Evolutionary conservation across 2,329 filamentous ascomycete genomes (phyloP).

Genomic region (Hypoxylon sp.): DNA sequence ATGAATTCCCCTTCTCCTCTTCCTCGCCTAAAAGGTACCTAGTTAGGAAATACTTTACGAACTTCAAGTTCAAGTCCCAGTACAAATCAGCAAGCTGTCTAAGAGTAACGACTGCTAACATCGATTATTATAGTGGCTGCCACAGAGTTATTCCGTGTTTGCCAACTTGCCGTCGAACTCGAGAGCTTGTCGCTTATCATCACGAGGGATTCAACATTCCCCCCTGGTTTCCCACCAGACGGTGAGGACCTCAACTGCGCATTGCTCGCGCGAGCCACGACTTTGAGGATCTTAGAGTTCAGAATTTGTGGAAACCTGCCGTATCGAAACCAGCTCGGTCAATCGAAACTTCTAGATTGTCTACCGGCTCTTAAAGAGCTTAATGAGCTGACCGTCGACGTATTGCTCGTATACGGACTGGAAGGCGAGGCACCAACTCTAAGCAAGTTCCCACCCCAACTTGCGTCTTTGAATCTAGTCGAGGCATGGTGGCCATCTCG

Average conservation of each 20-base stretch:
- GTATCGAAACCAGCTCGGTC: conserved; percentile 16
- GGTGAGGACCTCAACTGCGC: conserved; percentile 22
- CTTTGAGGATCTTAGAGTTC: conserved; percentile 29
- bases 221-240: background rate
- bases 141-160: conserved; percentile 14
- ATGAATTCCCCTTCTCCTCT: background rate
- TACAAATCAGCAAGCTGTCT: background rate
- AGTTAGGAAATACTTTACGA: background rate
- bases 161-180: conserved; percentile 6
- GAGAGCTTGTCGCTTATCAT: conserved; percentile 29
- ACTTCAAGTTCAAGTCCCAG: background rate
- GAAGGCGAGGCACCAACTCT: background rate
- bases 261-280: conserved; percentile 7
- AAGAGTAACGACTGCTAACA: background rate
- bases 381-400: conserved; percentile 21
- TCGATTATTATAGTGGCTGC: conserved; percentile 14
- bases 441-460: conserved; percentile 14
- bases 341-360: conserved; percentile 2
- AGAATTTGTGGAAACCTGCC: conserved; percentile 12
- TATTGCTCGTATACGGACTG: conserved; percentile 9
- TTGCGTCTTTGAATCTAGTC: conserved; percentile 12
- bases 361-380: conserved; percentile 16
- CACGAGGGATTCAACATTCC: background rate
- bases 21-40: background rate
- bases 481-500: background rate